Conservation (phyloP, 2,329 filamentous ascomycete species). For the Sporothrix pseudoabietina region DNA sequence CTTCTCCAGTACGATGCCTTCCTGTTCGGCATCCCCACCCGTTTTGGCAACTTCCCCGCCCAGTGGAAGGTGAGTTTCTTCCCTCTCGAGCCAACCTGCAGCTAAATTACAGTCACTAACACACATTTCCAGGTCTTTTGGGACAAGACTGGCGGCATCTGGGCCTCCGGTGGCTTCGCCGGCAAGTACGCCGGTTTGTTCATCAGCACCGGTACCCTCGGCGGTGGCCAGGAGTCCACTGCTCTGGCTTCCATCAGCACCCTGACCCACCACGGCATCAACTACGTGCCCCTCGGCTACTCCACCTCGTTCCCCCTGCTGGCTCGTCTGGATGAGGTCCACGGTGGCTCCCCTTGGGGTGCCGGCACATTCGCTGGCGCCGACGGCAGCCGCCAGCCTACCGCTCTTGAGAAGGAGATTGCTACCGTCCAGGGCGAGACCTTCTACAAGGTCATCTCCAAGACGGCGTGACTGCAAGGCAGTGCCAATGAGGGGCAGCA, state of each 20-base stretch:
- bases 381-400: constrained; percentile 84
- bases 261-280: constrained; percentile 87
- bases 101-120: neutral
- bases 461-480: constrained; percentile 76
- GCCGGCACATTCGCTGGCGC: constrained; percentile 81
- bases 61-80: constrained; percentile 74
- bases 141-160: constrained; percentile 87
- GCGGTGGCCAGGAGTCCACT: constrained; percentile 93
- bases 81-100: neutral
- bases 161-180: constrained; percentile 73
- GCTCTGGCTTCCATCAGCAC: constrained; percentile 80
- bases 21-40: constrained; percentile 91
- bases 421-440: constrained; percentile 80
- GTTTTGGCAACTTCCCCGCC: constrained; percentile 94
- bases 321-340: constrained; percentile 73
- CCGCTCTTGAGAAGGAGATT: constrained; percentile 72
- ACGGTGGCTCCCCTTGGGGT: constrained; percentile 89
- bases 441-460: constrained; percentile 78
- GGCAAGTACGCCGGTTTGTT: constrained; percentile 94
- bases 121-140: constrained; percentile 63
- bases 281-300: constrained; percentile 95
- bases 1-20: constrained; percentile 83
- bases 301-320: constrained; percentile 73
- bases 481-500: constrained; percentile 41
- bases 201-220: constrained; percentile 78